Evolutionary conservation across 2,329 filamentous ascomycete species (phyloP).

Genomic region (Pseudogymnoascus sp.): DNA sequence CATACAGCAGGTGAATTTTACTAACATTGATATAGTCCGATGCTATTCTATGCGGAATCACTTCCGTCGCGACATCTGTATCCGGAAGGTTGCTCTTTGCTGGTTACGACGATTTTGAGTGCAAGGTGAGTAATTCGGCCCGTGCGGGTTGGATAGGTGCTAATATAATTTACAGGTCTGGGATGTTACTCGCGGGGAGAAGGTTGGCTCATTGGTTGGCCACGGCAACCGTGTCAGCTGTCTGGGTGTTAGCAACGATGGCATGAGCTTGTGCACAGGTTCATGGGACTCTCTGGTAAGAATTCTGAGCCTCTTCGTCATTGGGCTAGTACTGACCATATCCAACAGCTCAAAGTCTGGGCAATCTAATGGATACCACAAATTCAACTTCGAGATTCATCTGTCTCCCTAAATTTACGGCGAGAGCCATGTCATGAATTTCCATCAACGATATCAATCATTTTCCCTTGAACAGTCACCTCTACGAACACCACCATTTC

Average conservation of each 20-base stretch:
- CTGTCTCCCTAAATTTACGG: constrained; percentile 14
- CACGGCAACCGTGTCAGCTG: constrained; percentile 99
- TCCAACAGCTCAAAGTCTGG: constrained; percentile 72
- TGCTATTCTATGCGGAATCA: constrained; percentile 95
- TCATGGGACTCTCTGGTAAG: constrained; percentile 98
- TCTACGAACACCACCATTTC: constrained; percentile 8
- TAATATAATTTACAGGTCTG: constrained; percentile 61
- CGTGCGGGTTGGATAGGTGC: not conserved
- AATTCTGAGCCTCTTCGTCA: constrained; percentile 22
- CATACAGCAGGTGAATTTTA: not conserved
- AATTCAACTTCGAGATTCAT: constrained; percentile 11
- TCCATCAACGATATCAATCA: constrained; percentile 3
- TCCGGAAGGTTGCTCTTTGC: constrained; percentile 92
- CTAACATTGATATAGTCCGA: constrained; percentile 58
- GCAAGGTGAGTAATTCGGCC: constrained; percentile 65
- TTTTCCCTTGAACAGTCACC: not conserved
- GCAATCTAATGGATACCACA: constrained; percentile 39
- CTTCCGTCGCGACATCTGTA: constrained; percentile 94
- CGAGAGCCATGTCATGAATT: constrained; percentile 6
- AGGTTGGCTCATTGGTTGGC: constrained; percentile 91
- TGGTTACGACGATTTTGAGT: constrained; percentile 98
- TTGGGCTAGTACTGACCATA: constrained; percentile 27
- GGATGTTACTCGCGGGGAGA: constrained; percentile 94
- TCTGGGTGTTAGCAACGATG: constrained; percentile 96
- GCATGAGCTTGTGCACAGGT: constrained; percentile 97